Conservation (phyloP, 116 monocot species). For the Phalaenopsis hybrid region DNA sequence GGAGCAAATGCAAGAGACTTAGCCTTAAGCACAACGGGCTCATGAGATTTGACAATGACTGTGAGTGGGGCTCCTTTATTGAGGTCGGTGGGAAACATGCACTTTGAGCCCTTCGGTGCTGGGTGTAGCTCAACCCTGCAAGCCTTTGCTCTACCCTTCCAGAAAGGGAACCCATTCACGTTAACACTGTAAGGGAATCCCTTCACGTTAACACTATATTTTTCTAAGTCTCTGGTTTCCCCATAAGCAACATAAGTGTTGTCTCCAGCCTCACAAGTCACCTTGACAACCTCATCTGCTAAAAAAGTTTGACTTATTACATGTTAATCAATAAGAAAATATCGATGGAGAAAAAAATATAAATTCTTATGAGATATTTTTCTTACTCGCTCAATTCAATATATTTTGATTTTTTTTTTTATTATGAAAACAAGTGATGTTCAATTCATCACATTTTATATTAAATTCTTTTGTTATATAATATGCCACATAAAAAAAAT, state of each 20-base stretch:
- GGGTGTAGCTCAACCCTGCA: constrained; percentile 6
- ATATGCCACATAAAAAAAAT: too few species aligned
- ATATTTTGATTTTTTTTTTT: too few species aligned
- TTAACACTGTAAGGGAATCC: neutral
- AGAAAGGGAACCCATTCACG: neutral
- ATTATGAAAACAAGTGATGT: too few species aligned
- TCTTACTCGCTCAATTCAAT: too few species aligned
- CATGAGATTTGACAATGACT: neutral
- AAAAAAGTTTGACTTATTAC: too few species aligned
- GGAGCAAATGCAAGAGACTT: constrained; percentile 9
- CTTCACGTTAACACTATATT: constrained; percentile 10
- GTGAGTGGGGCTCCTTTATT: constrained; percentile 1
- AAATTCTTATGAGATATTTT: too few species aligned
- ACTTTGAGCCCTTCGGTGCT: constrained; percentile 6
- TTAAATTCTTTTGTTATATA: too few species aligned
- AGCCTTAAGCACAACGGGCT: constrained; percentile 6
- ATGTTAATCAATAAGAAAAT: too few species aligned
- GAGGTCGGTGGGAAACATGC: constrained; percentile 5
- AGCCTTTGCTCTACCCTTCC: constrained; percentile 9
- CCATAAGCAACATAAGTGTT: constrained; percentile 5
- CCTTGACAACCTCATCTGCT: constrained; percentile 7
- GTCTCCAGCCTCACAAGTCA: constrained; percentile 5
- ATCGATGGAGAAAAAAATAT: too few species aligned
- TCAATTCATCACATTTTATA: too few species aligned
- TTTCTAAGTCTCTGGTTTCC: neutral